Base-by-base conservation (phyloP, 2,329 filamentous ascomycete genomes). In the Paecilomyces dactylethromorphus region DNA sequence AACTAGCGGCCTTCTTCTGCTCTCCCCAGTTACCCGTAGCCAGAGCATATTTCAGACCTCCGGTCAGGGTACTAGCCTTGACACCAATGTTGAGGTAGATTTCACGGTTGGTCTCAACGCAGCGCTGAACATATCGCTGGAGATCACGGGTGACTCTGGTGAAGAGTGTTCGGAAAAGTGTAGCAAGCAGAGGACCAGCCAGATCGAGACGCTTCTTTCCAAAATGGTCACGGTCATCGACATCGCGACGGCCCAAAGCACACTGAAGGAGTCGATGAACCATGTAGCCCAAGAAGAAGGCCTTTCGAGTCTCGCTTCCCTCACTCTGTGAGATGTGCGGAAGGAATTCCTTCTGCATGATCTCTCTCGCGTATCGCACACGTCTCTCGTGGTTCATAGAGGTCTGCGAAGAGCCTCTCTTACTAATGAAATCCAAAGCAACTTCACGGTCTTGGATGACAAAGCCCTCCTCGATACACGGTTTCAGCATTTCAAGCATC, bases 11-110 rank as follows among this genome's bases (percentile, higher is more conserved):
- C 81, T 97, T 99, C 84, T 97, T 99, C 80, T 99, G 94, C 65
- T 99, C 94, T 70, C 94, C 95, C 95, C 94, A 99, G 77, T 99
- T 99, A 65, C 94, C 94, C 13, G 94, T 99, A 26, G 94, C 93
- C 62, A 99, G 82, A 56, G 94, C 97, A 77, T 99, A 99, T 73
- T 97, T 96, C 65, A 99, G 79, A 55, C 93, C 94, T 71, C 94
- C 95, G 21, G 92, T 96, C 65, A 99, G 83, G 21, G 94, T 96
- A 62, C 87, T 89, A 22, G 89, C 87, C 79, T 97, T 97, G 69
- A 97, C 89, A 65, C 92, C 94, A 59, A 96, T 84, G 13, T 90
- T 90, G 50, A 97, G 79, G 64, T 94, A 94, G 79, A 99, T 97
- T 62, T 96, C 90, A 61, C 87, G 85, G 74, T 89, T 90, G 57